Evolutionary conservation across 129 eudicot genomes (phyloP).

Genomic region (Chrysanthemum seticuspe): DNA sequence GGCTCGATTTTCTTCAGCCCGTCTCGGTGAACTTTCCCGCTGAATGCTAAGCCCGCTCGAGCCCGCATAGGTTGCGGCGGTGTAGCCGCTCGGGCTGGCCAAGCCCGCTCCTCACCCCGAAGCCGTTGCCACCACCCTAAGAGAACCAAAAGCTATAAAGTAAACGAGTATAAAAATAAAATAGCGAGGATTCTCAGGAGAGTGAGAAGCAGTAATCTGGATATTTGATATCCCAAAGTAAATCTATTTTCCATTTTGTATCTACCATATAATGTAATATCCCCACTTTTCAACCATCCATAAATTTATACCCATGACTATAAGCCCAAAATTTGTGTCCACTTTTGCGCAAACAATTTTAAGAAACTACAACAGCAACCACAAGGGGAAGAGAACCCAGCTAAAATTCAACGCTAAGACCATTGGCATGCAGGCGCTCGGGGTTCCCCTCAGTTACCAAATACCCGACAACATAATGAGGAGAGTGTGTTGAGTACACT

Average conservation of each 20-base stretch:
- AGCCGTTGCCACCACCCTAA: too few relatives aligned
- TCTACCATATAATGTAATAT: constrained; percentile 9
- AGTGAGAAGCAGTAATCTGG: neutral
- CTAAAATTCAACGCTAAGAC: constrained; percentile 6
- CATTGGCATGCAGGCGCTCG: neutral
- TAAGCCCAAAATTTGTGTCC: constrained; percentile 6
- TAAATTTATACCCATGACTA: neutral
- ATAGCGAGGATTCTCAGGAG: too few relatives aligned
- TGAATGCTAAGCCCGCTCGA: too few relatives aligned
- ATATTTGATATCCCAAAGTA: neutral
- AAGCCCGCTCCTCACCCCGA: too few relatives aligned
- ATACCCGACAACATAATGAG: constrained; percentile 31
- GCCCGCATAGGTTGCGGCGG: too few relatives aligned
- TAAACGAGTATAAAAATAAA: neutral
- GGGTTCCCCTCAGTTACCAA: constrained; percentile 11
- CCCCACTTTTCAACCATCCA: neutral
- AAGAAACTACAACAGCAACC: neutral
- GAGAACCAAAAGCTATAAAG: too few relatives aligned
- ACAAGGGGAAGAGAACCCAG: neutral
- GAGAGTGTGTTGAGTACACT: constrained; percentile 18
- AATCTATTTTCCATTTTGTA: neutral
- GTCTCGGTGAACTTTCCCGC: too few relatives aligned
- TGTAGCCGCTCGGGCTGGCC: too few relatives aligned
- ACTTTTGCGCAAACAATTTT: neutral
- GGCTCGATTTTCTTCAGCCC: too few relatives aligned